phyloP scores from a whole-genome alignment of 352 stramenopile genomes.

The Phytopythium aichiense region DNA sequence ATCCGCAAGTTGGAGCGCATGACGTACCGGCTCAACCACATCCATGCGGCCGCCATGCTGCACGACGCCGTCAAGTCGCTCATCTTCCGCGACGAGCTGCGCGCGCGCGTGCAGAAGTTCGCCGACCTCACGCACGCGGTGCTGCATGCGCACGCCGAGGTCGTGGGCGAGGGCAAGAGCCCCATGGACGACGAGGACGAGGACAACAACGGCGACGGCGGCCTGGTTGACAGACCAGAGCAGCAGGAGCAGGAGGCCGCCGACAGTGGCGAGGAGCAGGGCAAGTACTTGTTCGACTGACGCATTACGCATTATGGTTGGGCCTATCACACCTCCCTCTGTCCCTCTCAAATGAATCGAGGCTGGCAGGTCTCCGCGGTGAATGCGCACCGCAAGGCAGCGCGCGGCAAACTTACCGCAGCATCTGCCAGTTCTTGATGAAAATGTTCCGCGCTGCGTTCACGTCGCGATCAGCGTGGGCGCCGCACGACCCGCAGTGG shows the following conservation, averaged over 20 bases:
- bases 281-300: conserved; percentile 5
- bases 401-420: too few species aligned
- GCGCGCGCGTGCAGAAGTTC: conserved; percentile 46
- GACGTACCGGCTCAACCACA: conserved; percentile 44
- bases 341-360: too few species aligned
- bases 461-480: too few species aligned
- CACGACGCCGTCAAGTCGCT: conserved; percentile 47
- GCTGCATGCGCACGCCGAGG: background rate
- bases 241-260: background rate
- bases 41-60: conserved; percentile 40
- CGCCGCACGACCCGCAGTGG: too few species aligned
- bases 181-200: background rate
- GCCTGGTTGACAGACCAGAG: background rate
- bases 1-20: conserved; percentile 44
- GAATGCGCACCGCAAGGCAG: too few species aligned
- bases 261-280: background rate
- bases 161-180: too few species aligned
- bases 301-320: too few species aligned
- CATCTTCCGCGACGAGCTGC: conserved; percentile 64
- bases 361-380: too few species aligned
- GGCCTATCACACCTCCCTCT: too few species aligned
- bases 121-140: conserved; percentile 23
- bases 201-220: conserved; percentile 1
- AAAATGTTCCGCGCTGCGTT: too few species aligned
- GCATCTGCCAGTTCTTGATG: too few species aligned